Conservation (phyloP, 495 filamentous ascomycete species). For the Parmelia sp. region DNA sequence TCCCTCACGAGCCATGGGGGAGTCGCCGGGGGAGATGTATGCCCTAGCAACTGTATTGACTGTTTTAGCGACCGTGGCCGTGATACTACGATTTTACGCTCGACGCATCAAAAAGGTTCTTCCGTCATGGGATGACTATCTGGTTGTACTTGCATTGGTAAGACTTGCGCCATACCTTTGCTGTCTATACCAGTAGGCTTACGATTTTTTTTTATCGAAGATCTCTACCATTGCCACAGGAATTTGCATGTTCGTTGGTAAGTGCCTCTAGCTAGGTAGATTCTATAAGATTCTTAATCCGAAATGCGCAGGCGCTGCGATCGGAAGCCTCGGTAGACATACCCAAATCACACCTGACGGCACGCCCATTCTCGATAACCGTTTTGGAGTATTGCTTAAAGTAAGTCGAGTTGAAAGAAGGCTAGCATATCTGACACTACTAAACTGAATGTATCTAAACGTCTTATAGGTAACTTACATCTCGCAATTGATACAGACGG, state of each 20-base stretch:
- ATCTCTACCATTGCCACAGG: slow-evolving; percentile 9
- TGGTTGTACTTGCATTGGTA: slow-evolving; percentile 29
- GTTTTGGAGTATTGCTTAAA: not conserved
- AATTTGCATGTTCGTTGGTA: slow-evolving; percentile 14
- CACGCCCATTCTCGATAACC: slow-evolving; percentile 6
- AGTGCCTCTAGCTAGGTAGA: not conserved
- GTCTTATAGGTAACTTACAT: slow-evolving; percentile 7
- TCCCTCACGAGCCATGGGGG: not conserved
- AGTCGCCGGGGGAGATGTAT: slow-evolving; percentile 15
- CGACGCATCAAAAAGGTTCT: slow-evolving; percentile 21
- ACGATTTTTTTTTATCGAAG: not conserved
- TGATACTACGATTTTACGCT: slow-evolving; percentile 9
- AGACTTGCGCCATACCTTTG: not conserved
- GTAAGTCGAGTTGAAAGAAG: not conserved
- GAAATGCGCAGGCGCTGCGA: slow-evolving; percentile 1
- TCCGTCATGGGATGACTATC: slow-evolving; percentile 29
- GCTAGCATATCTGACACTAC: not conserved
- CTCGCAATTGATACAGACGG: slow-evolving; percentile 13
- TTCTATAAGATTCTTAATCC: not conserved
- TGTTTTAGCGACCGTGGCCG: slow-evolving; percentile 6
- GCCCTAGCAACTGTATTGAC: slow-evolving; percentile 2
- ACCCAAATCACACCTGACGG: slow-evolving; percentile 4
- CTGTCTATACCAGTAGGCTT: not conserved
- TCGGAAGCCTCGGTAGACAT: slow-evolving; percentile 12
- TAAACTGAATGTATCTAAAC: not conserved